phyloP scores from a whole-genome alignment of 2,329 filamentous ascomycete genomes.

The Tympanopsis confertula region DNA sequence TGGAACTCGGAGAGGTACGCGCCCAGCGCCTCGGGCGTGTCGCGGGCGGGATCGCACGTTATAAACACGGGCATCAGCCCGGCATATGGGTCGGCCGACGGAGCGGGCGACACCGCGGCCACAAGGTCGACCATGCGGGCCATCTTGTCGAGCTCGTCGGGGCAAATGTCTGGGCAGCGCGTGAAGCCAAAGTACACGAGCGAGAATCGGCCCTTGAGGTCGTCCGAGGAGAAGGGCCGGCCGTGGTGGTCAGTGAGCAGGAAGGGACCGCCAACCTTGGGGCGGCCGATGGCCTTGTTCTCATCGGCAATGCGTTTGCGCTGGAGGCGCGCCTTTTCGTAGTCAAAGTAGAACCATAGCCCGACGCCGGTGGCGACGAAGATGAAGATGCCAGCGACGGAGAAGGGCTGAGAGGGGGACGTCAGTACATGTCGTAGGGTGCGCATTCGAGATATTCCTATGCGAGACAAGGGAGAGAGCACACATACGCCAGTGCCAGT shows the following conservation, averaged over 20 bases:
- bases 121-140: slow-evolving; percentile 79
- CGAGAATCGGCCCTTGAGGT: slow-evolving; percentile 77
- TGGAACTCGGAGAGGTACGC: slow-evolving; percentile 88
- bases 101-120: slow-evolving; percentile 28
- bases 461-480: neutral
- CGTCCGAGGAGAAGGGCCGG: slow-evolving; percentile 61
- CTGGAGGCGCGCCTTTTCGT: slow-evolving; percentile 84
- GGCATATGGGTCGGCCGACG: slow-evolving; percentile 25
- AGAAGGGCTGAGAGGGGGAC: slow-evolving; percentile 59
- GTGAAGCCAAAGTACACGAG: slow-evolving; percentile 96
- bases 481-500: no score
- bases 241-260: slow-evolving; percentile 73
- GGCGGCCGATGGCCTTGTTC: slow-evolving; percentile 81
- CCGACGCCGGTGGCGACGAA: slow-evolving; percentile 70
- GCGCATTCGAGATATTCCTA: neutral
- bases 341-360: slow-evolving; percentile 82
- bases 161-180: slow-evolving; percentile 96
- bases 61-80: slow-evolving; percentile 74
- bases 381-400: slow-evolving; percentile 76
- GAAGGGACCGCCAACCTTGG: slow-evolving; percentile 86
- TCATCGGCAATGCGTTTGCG: slow-evolving; percentile 81
- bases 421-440: neutral
- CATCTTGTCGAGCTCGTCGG: slow-evolving; percentile 99
- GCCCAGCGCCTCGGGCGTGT: slow-evolving; percentile 75
- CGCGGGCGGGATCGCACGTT: slow-evolving; percentile 86